Evolutionary conservation across 345 rosid genomes (phyloP).

Genomic region (Corchorus capsularis): DNA sequence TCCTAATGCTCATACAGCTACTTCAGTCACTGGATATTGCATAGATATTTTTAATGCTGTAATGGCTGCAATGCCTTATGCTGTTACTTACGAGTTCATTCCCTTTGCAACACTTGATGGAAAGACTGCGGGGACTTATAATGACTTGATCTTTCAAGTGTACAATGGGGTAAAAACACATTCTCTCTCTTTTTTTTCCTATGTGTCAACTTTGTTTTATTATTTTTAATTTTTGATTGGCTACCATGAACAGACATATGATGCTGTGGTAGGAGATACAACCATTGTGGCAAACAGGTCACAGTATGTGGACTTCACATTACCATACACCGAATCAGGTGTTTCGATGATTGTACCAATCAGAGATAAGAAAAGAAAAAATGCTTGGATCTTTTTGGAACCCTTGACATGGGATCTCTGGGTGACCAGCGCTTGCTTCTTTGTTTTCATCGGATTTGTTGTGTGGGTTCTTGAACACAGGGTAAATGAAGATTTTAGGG

Average conservation of each 20-base stretch:
- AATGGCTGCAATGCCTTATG: conserved; percentile 43
- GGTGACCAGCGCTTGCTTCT: conserved; percentile 54
- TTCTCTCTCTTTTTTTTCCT: not conserved
- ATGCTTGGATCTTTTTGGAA: conserved; percentile 66
- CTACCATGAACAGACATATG: conserved; percentile 38
- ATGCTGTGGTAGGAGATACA: conserved; percentile 69
- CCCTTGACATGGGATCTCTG: conserved; percentile 70
- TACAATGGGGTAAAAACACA: conserved; percentile 37
- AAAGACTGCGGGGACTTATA: conserved; percentile 27
- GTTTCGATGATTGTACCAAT: conserved; percentile 69
- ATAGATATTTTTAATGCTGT: conserved; percentile 52
- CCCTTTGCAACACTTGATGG: conserved; percentile 34
- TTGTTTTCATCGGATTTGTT: conserved; percentile 53
- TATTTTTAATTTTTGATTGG: not conserved
- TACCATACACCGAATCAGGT: conserved; percentile 72
- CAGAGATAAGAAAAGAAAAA: conserved; percentile 35
- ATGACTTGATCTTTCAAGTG: conserved; percentile 50
- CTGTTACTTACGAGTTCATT: conserved; percentile 35
- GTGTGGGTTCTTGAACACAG: conserved; percentile 82
- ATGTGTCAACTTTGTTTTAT: not conserved
- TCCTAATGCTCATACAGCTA: conserved; percentile 1
- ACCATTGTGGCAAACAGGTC: conserved; percentile 58
- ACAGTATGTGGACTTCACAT: conserved; percentile 52
- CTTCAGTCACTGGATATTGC: conserved; percentile 37
- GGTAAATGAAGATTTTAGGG: conserved; percentile 62